Evolutionary conservation across 192 early-diverging fungal species (phyloP).

Genomic region (Backusella psychrophila): DNA sequence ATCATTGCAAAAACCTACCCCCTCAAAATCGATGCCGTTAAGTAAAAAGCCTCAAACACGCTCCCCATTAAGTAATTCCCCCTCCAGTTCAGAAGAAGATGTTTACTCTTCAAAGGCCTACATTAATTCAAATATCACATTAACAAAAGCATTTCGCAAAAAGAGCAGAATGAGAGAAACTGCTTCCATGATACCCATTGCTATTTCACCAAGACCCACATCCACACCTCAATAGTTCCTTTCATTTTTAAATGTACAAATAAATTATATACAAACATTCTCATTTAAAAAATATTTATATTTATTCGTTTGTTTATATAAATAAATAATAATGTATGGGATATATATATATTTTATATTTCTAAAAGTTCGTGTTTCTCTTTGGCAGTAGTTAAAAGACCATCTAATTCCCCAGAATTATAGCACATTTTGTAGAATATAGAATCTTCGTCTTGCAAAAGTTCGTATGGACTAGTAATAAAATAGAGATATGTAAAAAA

Average conservation of each 20-base stretch:
- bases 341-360: background rate
- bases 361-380: constrained; percentile 10
- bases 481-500: background rate
- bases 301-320: background rate
- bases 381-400: constrained; percentile 48
- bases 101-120: constrained; percentile 4
- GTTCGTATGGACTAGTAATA: constrained; percentile 54
- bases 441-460: constrained; percentile 58
- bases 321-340: background rate
- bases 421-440: constrained; percentile 75
- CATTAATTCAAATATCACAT: constrained; percentile 8
- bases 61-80: background rate
- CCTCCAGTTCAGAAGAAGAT: background rate
- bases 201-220: constrained; percentile 8
- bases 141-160: constrained; percentile 13
- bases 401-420: constrained; percentile 76
- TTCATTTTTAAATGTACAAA: constrained; percentile 2
- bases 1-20: background rate
- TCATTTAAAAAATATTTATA: background rate
- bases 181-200: constrained; percentile 18
- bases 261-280: background rate
- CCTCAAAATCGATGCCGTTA: constrained; percentile 14
- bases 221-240: constrained; percentile 1
- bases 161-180: constrained; percentile 6
- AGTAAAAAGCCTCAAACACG: constrained; percentile 4